Conservation (phyloP, 345 rosid genomes). For the Brassica incana region DNA sequence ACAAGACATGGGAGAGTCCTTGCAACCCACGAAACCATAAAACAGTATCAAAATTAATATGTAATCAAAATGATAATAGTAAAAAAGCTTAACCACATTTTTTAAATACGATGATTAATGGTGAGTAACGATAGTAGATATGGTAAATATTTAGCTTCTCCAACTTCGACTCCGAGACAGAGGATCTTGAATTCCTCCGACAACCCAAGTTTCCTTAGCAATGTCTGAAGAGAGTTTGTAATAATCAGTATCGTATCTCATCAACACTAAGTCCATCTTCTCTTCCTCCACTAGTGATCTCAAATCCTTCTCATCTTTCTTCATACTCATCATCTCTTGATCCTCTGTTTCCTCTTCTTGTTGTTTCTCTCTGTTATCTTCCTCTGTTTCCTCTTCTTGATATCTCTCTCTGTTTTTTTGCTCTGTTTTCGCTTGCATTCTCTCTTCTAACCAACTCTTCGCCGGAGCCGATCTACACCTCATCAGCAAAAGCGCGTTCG, state of each 20-base stretch:
- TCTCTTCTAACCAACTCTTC: slow-evolving; percentile 56
- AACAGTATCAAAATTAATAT: slow-evolving; percentile 1
- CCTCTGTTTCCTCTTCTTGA: neutral
- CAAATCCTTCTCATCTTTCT: slow-evolving; percentile 42
- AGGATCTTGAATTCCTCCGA: slow-evolving; percentile 59
- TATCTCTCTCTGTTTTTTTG: slow-evolving; percentile 3
- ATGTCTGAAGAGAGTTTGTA: slow-evolving; percentile 73
- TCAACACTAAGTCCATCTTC: slow-evolving; percentile 53
- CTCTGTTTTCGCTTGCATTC: slow-evolving; percentile 23
- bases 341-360: neutral
- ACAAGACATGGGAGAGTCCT: neutral
- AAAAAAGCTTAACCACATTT: slow-evolving; percentile 11
- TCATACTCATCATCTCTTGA: neutral
- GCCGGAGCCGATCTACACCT: slow-evolving; percentile 88
- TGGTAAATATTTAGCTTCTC: slow-evolving; percentile 54
- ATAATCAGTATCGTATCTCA: slow-evolving; percentile 68
- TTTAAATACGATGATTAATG: slow-evolving; percentile 12
- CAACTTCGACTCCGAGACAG: slow-evolving; percentile 76
- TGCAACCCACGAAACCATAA: slow-evolving; percentile 8
- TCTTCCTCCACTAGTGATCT: slow-evolving; percentile 74
- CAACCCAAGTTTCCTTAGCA: slow-evolving; percentile 88
- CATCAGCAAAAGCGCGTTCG: slow-evolving; percentile 79
- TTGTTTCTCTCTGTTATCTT: neutral
- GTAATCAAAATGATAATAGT: slow-evolving; percentile 13
- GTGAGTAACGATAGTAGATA: slow-evolving; percentile 1